phyloP scores from a whole-genome alignment of 2,329 filamentous ascomycete species.

The Karstenula rhodostoma region DNA sequence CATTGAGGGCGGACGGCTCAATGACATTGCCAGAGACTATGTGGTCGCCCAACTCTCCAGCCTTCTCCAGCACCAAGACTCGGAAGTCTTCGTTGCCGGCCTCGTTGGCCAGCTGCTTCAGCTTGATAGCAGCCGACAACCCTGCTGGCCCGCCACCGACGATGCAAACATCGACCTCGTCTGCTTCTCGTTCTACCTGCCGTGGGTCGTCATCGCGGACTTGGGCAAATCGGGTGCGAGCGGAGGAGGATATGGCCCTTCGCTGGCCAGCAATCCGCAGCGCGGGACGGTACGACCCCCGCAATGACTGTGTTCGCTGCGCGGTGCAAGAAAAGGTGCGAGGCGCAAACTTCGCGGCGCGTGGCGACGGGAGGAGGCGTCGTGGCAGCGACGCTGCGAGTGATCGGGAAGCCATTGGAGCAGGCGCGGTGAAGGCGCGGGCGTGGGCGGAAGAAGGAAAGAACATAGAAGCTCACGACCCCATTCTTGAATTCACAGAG shows the following conservation, averaged over 20 bases:
- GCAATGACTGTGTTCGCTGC: constrained; percentile 24
- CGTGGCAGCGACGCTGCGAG: constrained; percentile 38
- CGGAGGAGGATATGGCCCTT: constrained; percentile 45
- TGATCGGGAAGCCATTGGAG: constrained; percentile 44
- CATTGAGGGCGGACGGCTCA: constrained; percentile 84
- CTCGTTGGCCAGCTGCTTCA: constrained; percentile 95
- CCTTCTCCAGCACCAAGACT: constrained; percentile 92
- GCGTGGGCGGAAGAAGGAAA: constrained; percentile 12
- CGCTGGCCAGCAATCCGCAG: constrained; percentile 49
- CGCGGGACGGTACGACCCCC: constrained; percentile 40
- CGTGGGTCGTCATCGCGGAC: constrained; percentile 53
- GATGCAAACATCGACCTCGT: constrained; percentile 96
- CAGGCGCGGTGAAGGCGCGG: constrained; percentile 17
- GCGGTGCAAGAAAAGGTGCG: constrained; percentile 31
- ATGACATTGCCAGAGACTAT: constrained; percentile 96
- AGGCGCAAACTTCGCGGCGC: constrained; percentile 26
- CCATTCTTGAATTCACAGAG: constrained; percentile 25
- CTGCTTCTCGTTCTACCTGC: constrained; percentile 82
- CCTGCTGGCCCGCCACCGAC: constrained; percentile 95
- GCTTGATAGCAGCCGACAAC: constrained; percentile 87
- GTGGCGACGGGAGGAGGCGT: constrained; percentile 34
- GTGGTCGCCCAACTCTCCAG: constrained; percentile 92
- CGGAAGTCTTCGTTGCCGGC: constrained; percentile 96
- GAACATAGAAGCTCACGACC: constrained; percentile 18
- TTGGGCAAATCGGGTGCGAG: constrained; percentile 43